A percentile compares a stretch with the other conserved stretches of the same genome.
Conservation (phyloP, 2,329 filamentous ascomycete species). For the Daldinia sp. region DNA sequence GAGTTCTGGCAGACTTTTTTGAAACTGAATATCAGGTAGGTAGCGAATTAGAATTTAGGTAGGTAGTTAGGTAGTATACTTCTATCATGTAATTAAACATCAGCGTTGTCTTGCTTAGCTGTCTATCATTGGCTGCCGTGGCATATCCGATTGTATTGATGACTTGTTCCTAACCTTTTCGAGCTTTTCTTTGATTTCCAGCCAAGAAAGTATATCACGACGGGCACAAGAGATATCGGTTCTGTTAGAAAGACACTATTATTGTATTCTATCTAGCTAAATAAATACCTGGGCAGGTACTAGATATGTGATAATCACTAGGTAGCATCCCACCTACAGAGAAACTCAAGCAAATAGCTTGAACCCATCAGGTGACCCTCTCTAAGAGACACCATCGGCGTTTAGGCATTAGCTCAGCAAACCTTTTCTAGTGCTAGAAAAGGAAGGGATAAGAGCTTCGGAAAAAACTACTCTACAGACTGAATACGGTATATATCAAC, state of each 20-base stretch:
- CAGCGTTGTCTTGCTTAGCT: background rate
- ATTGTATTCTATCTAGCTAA: too few relatives aligned
- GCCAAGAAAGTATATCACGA: background rate
- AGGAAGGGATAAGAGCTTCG: too few relatives aligned
- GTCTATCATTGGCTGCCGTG: background rate
- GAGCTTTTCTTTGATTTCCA: background rate
- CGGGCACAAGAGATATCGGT: background rate
- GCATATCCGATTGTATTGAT: background rate
- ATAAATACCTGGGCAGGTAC: too few relatives aligned
- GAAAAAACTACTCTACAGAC: too few relatives aligned
- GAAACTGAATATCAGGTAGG: background rate
- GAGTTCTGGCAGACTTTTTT: background rate
- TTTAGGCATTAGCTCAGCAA: too few relatives aligned
- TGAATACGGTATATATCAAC: too few relatives aligned
- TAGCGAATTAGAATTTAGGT: background rate
- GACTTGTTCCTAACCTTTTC: background rate
- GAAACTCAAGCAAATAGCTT: too few relatives aligned
- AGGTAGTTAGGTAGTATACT: background rate
- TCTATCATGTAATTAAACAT: background rate
- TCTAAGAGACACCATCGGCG: too few relatives aligned
- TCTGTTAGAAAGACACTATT: background rate
- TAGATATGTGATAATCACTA: too few relatives aligned
- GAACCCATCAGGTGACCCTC: too few relatives aligned
- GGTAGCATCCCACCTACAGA: too few relatives aligned
- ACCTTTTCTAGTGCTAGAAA: too few relatives aligned